Evolutionary conservation across 2,329 filamentous ascomycete genomes (phyloP).

Genomic region (Curvularia spicifera): DNA sequence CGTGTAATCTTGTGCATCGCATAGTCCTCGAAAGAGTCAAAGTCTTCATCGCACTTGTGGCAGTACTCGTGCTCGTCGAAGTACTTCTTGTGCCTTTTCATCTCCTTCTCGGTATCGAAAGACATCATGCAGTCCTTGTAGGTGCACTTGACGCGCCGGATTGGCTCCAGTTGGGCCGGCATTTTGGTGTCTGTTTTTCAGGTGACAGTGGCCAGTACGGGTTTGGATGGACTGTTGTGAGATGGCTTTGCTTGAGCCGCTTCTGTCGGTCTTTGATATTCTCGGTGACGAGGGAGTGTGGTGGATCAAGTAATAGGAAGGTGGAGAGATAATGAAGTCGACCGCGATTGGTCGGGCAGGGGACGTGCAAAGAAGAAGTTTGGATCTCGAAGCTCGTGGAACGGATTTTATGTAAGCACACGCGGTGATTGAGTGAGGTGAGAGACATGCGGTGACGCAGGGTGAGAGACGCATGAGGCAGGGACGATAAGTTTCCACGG

Average conservation of each 20-base stretch:
- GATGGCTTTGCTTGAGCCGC: neutral
- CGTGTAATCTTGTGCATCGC: slow-evolving; percentile 56
- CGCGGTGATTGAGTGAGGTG: neutral
- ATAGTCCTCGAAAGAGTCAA: slow-evolving; percentile 52
- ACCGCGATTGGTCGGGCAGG: neutral
- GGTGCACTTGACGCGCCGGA: slow-evolving; percentile 50
- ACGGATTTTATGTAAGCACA: neutral
- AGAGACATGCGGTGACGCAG: neutral
- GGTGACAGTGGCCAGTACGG: neutral
- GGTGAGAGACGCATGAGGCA: slow-evolving; percentile 11
- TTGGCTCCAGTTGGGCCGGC: slow-evolving; percentile 32
- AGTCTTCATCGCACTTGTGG: slow-evolving; percentile 55
- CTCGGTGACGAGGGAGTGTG: neutral
- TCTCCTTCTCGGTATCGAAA: slow-evolving; percentile 55
- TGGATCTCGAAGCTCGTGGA: neutral
- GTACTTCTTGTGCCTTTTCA: slow-evolving; percentile 60
- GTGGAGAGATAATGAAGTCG: neutral
- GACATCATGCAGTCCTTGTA: slow-evolving; percentile 54
- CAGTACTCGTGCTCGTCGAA: slow-evolving; percentile 56
- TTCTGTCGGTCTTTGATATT: neutral
- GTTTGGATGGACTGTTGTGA: neutral
- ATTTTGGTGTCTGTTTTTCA: slow-evolving; percentile 22
- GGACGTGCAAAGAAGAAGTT: neutral
- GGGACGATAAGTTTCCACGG: neutral
- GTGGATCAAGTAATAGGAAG: too few relatives aligned